These are phyloP conservation scores for Annulohypoxylon nitens DNA, from an alignment of 495 filamentous ascomycete species.

Conservation along the genomic window DNA sequence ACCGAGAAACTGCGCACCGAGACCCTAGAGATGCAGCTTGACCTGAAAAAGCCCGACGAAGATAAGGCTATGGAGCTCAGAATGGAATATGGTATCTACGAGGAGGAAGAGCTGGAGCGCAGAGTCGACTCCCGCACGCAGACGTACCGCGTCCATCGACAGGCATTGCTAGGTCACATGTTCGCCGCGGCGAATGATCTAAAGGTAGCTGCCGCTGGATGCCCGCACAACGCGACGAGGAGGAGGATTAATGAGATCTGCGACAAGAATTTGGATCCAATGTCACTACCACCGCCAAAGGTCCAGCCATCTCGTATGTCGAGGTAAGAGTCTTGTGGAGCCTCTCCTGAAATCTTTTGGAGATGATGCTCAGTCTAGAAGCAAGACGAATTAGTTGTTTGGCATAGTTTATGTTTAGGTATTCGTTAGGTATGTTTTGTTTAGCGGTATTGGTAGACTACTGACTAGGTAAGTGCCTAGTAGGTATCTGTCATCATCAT, in stretches of 20 bases:
- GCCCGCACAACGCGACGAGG: neutral
- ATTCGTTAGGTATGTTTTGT: too few species aligned
- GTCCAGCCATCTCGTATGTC: neutral
- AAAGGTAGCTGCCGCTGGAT: neutral
- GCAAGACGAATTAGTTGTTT: too few species aligned
- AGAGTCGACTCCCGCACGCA: conserved; percentile 9
- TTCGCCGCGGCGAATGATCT: conserved; percentile 2
- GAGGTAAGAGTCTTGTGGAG: too few species aligned
- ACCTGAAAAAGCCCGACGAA: conserved; percentile 3
- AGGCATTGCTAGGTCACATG: neutral
- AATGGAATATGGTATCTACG: conserved; percentile 6
- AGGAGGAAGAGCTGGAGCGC: conserved; percentile 7
- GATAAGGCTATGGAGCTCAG: neutral
- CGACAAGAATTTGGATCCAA: neutral
- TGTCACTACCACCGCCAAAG: neutral
- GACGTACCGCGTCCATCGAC: conserved; percentile 20
- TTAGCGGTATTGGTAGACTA: too few species aligned
- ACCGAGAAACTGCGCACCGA: neutral
- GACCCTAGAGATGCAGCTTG: conserved; percentile 12
- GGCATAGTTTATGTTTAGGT: too few species aligned
- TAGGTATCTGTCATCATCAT: too few species aligned
- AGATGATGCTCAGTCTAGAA: too few species aligned
- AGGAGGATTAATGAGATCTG: neutral
- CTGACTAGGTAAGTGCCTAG: too few species aligned
- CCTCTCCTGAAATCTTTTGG: too few species aligned